A percentile compares a stretch with the other conserved stretches of the same genome.
These are phyloP conservation scores for Priceomyces carsonii DNA, from an alignment of 805 yeast species.

Conservation along the genomic window DNA sequence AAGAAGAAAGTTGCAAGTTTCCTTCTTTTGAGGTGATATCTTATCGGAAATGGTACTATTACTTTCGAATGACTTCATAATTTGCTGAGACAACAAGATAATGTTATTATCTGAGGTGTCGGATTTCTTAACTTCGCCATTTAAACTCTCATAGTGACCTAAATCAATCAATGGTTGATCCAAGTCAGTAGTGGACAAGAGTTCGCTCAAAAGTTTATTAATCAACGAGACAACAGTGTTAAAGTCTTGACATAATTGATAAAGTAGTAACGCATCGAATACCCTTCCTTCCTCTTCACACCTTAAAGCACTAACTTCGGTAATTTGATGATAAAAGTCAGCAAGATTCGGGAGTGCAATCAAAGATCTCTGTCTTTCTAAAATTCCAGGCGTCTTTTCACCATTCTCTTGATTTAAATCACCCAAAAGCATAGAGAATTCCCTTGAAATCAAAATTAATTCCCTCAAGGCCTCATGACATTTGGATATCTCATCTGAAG, in stretches of 20 bases:
- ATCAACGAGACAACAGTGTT: slow-evolving; percentile 75
- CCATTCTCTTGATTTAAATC: slow-evolving; percentile 71
- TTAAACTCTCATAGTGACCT: slow-evolving; percentile 39
- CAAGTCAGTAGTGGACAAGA: slow-evolving; percentile 68
- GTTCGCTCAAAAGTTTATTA: slow-evolving; percentile 76
- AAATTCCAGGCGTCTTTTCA: slow-evolving; percentile 74
- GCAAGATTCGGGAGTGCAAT: slow-evolving; percentile 58
- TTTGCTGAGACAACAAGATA: slow-evolving; percentile 46
- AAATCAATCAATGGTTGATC: slow-evolving; percentile 52
- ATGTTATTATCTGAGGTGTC: slow-evolving; percentile 49
- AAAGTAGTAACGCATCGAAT: slow-evolving; percentile 80
- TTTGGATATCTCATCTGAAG: slow-evolving; percentile 49
- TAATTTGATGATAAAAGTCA: slow-evolving; percentile 66
- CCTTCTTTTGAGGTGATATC: slow-evolving; percentile 55
- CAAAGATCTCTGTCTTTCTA: slow-evolving; percentile 73
- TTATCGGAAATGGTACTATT: slow-evolving; percentile 61
- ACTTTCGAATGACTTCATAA: slow-evolving; percentile 47
- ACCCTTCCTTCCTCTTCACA: slow-evolving; percentile 92
- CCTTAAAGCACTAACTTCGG: slow-evolving; percentile 79
- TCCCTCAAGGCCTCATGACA: slow-evolving; percentile 82
- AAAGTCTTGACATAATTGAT: slow-evolving; percentile 86
- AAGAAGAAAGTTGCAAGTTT: slow-evolving; percentile 64
- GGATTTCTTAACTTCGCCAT: slow-evolving; percentile 29
- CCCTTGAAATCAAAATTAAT: slow-evolving; percentile 82
- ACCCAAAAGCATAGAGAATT: slow-evolving; percentile 81